Evolutionary conservation across 768 basidiomycete genomes (phyloP).

Genomic region (Symmetrospora coprosmae): DNA sequence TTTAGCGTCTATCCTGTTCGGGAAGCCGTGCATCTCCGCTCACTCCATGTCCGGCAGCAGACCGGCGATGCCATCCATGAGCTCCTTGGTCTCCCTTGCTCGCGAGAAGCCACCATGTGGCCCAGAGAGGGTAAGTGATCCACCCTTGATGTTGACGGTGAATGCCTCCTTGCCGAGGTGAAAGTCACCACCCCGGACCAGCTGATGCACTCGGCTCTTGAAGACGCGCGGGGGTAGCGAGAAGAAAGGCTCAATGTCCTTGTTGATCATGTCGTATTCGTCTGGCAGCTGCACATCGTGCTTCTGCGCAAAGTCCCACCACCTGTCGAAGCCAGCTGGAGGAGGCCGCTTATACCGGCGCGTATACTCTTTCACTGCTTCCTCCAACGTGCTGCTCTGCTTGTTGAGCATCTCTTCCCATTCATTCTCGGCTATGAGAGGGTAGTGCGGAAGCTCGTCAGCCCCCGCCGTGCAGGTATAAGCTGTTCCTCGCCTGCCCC

Average conservation of each 20-base stretch:
- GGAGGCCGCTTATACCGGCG: conserved; percentile 61
- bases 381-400: conserved; percentile 63
- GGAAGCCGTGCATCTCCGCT: conserved; percentile 29
- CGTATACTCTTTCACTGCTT: conserved; percentile 69
- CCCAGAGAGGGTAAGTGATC: conserved; percentile 23
- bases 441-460: neutral
- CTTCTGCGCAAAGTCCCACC: conserved; percentile 43
- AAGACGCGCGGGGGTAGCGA: conserved; percentile 26
- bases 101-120: conserved; percentile 21
- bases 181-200: conserved; percentile 7
- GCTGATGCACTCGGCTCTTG: conserved; percentile 6
- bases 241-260: conserved; percentile 29
- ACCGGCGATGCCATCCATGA: conserved; percentile 26
- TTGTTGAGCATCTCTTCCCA: conserved; percentile 47
- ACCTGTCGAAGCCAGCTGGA: conserved; percentile 75
- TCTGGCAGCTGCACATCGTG: conserved; percentile 24
- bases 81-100: conserved; percentile 26
- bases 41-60: conserved; percentile 28
- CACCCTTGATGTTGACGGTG: conserved; percentile 24
- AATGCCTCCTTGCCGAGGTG: neutral
- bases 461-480: neutral
- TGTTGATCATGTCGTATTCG: conserved; percentile 30
- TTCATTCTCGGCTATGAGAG: neutral
- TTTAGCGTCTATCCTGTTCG: neutral
- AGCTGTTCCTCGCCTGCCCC: neutral